Evolutionary conservation across 2,329 filamentous ascomycete genomes (phyloP).

Genomic region (Fusarium neocosmosporiellum): DNA sequence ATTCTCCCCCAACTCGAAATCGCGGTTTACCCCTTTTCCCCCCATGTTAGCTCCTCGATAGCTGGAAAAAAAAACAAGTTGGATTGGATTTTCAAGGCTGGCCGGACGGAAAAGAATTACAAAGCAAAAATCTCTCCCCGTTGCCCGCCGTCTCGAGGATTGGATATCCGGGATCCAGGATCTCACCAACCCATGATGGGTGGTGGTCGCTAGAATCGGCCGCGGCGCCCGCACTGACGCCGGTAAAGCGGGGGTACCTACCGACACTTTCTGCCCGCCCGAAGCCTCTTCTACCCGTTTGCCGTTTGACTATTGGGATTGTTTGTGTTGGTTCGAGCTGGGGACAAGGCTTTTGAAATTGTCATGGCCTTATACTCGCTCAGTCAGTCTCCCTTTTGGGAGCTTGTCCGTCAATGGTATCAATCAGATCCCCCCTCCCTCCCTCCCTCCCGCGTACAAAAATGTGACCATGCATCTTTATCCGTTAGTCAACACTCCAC

Average conservation of each 20-base stretch:
- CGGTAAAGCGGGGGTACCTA: slow-evolving; percentile 11
- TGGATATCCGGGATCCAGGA: not conserved
- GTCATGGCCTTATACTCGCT: not conserved
- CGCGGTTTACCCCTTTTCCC: not conserved
- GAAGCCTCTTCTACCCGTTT: slow-evolving; percentile 36
- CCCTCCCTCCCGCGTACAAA: not conserved
- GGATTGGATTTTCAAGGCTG: not conserved
- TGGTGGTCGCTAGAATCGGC: slow-evolving; percentile 2
- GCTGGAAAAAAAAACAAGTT: not conserved
- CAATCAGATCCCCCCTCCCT: not conserved
- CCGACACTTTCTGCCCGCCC: slow-evolving; percentile 6
- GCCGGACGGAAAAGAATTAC: not conserved
- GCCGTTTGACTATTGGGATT: not conserved
- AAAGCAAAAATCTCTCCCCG: not conserved
- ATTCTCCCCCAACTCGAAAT: not conserved
- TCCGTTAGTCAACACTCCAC: slow-evolving; percentile 9
- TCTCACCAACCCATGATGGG: not conserved
- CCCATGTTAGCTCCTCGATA: not conserved
- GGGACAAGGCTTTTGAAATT: not conserved
- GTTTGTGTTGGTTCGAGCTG: not conserved
- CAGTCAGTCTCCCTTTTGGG: not conserved
- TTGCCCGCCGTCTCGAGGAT: not conserved
- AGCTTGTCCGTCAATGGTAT: not conserved
- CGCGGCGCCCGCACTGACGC: slow-evolving; percentile 9
- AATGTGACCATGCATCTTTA: not conserved